Conservation (phyloP, 225 moss, liverwort and hornwort species). For the Thuidium tamariscinum region DNA sequence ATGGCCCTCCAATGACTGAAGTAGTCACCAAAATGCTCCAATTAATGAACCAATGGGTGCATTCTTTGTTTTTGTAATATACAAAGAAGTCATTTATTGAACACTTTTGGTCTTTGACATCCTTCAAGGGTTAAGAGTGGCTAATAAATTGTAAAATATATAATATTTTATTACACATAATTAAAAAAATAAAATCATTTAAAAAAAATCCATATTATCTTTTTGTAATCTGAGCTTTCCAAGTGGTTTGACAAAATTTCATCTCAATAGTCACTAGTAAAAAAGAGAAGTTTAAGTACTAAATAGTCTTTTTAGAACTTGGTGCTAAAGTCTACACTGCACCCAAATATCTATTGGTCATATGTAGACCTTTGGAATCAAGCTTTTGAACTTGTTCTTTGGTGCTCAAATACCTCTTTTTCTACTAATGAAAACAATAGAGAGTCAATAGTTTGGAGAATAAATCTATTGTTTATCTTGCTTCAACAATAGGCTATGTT, state of each 20-base stretch:
- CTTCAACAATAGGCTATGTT: accelerated
- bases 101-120: too few relatives aligned
- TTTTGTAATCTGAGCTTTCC: accelerated
- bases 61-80: too few relatives aligned
- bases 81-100: too few relatives aligned
- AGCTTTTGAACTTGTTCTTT: background rate
- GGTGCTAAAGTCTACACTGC: accelerated
- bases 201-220: too few relatives aligned
- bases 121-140: background rate
- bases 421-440: background rate
- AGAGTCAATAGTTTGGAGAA: background rate
- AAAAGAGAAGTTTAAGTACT: too few relatives aligned
- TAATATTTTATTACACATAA: background rate
- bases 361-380: background rate
- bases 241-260: too few relatives aligned
- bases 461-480: background rate
- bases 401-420: background rate
- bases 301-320: background rate
- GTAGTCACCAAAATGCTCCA: too few relatives aligned
- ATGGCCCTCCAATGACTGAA: too few relatives aligned
- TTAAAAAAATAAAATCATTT: background rate
- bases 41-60: too few relatives aligned
- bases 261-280: background rate
- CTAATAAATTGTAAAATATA: too few relatives aligned
- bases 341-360: accelerated